Base-by-base conservation (phyloP, 1,284 basidiomycete species). In the Pseudozyma sp. region DNA sequence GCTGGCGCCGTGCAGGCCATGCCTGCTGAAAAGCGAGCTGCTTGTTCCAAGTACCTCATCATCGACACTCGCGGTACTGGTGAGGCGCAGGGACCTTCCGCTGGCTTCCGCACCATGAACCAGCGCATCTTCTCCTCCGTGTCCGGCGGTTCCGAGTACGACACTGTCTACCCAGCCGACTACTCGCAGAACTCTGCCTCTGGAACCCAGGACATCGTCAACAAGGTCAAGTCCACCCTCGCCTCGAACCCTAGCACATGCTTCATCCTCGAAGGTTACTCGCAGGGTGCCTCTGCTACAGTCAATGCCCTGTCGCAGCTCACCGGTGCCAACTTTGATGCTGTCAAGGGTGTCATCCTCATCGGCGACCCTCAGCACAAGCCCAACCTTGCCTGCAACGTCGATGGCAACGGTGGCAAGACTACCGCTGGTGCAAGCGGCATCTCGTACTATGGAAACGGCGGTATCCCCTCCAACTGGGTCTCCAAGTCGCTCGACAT, bases 31-130 rank as follows among this genome's bases (percentile, higher is more conserved):
- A 53, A 62, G 60, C 60, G 60, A 1, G 60, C 67, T n/a, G 49
- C 39, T 10, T 69, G 67, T 50, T 64, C 67, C 9, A 55, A 34
- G 11, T 69, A 69, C 56, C 45, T 54, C 68, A 61, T 84, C 63
- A 83, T 84, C 73, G 75, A 76, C 64, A 79, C 83, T 33, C 75
- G 83, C 19, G 83, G 83, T 34, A 84, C 81, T 7, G 70, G 78
- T 48, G 83, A 84, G 52, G 39, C 31, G 16, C 82, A 84, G 54
- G 83, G 81, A 4, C 75, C 77, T 10, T 80, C 79, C 5, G 39
- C 53, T 17, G 75, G 69, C 1, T 80, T 80, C 68, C 40, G 29
- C 3, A 51, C 61, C 44, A 78, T 80, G 77, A 79, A 77, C 70
- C 24, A 17, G 4, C 46, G 58, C n/a, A 75, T 75, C 43, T 33